These are phyloP conservation scores for Paramecium pentaurelia DNA, from an alignment of 73 alveolate genomes.

Conservation along the genomic window DNA sequence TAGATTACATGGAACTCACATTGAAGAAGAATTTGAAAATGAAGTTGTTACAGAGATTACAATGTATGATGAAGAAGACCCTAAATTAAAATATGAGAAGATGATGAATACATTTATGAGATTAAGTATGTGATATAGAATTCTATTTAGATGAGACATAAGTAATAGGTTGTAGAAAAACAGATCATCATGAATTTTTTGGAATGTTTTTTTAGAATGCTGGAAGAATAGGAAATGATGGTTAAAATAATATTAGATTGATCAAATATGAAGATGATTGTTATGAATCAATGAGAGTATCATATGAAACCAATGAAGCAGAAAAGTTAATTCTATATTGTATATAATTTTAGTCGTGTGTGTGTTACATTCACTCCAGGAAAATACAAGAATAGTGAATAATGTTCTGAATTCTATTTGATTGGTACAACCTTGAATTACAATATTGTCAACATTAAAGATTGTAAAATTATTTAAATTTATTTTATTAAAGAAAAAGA, in stretches of 20 bases:
- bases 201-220: not conserved
- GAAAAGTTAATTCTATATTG: not conserved
- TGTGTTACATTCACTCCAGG: conserved; percentile 2
- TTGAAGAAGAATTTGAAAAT: not conserved
- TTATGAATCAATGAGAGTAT: not conserved
- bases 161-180: not conserved
- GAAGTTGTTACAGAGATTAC: not conserved
- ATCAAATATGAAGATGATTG: not conserved
- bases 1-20: not conserved
- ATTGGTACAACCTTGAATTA: conserved; percentile 1
- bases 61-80: not conserved
- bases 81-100: not conserved
- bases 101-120: conserved; percentile 20
- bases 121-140: not conserved
- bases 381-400: not conserved
- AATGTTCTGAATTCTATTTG: not conserved
- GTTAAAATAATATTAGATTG: not conserved
- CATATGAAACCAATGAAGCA: not conserved
- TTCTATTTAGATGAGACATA: not conserved
- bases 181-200: not conserved
- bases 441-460: not conserved
- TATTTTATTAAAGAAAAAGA: not conserved
- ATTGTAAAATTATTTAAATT: not conserved
- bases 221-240: not conserved
- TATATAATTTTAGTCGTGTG: not conserved